Evolutionary conservation across 257 asterid genomes (phyloP).

Genomic region (Linaria vulgaris): DNA sequence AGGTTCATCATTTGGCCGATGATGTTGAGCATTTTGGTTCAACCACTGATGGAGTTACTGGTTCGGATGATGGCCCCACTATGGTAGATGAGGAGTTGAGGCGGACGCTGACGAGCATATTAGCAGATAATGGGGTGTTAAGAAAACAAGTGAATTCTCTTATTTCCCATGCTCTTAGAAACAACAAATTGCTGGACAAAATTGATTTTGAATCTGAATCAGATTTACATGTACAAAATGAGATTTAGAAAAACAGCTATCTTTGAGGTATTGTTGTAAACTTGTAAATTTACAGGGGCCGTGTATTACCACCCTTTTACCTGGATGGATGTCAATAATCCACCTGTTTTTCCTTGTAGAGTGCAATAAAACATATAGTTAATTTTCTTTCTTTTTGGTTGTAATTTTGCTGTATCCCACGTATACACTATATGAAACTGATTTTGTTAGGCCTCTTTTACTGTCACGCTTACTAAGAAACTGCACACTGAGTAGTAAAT

Average conservation of each 20-base stretch:
- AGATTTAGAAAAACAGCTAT: conserved; percentile 36
- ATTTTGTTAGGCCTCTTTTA: not conserved
- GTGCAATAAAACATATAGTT: conserved; percentile 15
- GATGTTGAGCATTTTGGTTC: conserved; percentile 37
- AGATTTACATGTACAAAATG: conserved; percentile 44
- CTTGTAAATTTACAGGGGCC: conserved; percentile 50
- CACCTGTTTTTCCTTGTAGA: conserved; percentile 6
- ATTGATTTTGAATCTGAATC: conserved; percentile 37
- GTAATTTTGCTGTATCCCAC: conserved; percentile 31
- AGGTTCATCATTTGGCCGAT: conserved; percentile 51
- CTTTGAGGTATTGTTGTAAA: conserved; percentile 46
- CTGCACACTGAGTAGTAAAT: not conserved
- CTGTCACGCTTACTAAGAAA: not conserved
- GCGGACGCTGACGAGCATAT: conserved; percentile 46
- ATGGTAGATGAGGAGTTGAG: conserved; percentile 50
- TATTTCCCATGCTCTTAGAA: conserved; percentile 41
- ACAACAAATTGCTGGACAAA: conserved; percentile 39
- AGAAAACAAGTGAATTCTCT: conserved; percentile 74
- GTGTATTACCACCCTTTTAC: conserved; percentile 18
- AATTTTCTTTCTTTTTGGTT: not conserved
- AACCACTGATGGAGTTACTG: conserved; percentile 30
- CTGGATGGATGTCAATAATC: conserved; percentile 18
- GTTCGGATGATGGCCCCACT: conserved; percentile 23
- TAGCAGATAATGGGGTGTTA: conserved; percentile 62
- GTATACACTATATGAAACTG: conserved; percentile 20